Evolutionary conservation across 1,284 basidiomycete species (phyloP), one percentile per base, ranked within the genome.

Genomic region (Moesziomyces parantarcticus): DNA sequence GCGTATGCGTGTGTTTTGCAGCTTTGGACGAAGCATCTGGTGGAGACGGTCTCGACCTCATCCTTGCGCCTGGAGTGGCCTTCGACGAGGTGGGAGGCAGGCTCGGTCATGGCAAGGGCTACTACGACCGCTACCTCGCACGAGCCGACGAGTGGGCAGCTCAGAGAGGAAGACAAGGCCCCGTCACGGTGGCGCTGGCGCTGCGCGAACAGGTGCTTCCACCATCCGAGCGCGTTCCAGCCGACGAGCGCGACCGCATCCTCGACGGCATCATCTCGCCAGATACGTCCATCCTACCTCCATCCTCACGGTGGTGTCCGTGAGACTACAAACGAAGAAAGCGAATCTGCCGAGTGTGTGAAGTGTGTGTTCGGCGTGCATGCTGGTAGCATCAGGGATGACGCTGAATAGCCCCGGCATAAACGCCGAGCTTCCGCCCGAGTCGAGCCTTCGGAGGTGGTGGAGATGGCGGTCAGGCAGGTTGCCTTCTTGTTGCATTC

Each of bases 91-190:
- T 67, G 2, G 78, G 80, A 14, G 80, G 81, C n/a, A 64, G 85
- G 10, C 59, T 85, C 0, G 85, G 85, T 3, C 84, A 85, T 56
- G 85, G 85, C 20, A 76, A 84, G 44, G 85, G 85, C 1, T 85
- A 85, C 77, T 85, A 85, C 62, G 85, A 85, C 62, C 81, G 84
- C 32, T 84, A 84, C 59, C 50, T 84, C 36, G 51, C 60, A n/a
- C 53, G 69, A 11, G 59, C 61, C 16, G 64, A 75, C 44, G 59
- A 66, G 44, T 81, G 61, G 67, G 73, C 64, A 11, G 26, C 53
- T 34, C 34, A 25, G n/a, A 50, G 56, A 29, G 55, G 70, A 8
- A 29, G 32, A 22, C 41, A 53, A 25, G 57, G 68, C 2, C 64
- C 68, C 7, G 69, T 81, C 8, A 50, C 75, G 69, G 83, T 84